These are phyloP conservation scores for Diaporthe sp. DNA, from an alignment of 2,329 filamentous ascomycete species.

Conservation along the genomic window DNA sequence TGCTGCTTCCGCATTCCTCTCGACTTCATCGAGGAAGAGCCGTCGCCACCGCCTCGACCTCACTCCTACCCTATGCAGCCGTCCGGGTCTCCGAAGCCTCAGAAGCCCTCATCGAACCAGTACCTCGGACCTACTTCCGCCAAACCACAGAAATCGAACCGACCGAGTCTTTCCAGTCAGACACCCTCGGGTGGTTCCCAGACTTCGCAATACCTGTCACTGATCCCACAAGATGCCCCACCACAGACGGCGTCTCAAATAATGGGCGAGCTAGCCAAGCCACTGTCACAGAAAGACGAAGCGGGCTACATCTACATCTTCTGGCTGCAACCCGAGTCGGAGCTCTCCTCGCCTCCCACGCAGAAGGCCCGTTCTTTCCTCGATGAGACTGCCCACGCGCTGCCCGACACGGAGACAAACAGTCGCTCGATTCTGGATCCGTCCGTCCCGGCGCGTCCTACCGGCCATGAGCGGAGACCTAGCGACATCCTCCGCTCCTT, in stretches of 20 bases:
- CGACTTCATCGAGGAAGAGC: conserved; percentile 52
- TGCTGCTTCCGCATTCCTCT: conserved; percentile 68
- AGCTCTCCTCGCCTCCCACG: conserved; percentile 66
- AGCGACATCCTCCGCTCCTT: conserved; percentile 70
- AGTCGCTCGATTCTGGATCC: conserved; percentile 72
- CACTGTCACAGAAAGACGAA: conserved; percentile 81
- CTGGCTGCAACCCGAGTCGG: conserved; percentile 84
- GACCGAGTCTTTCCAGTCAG: conserved; percentile 43
- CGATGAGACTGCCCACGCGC: conserved; percentile 55
- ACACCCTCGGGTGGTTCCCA: conserved; percentile 49
- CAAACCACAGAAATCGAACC: conserved; percentile 45
- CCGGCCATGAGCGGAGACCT: conserved; percentile 58
- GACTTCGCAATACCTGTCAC: conserved; percentile 67
- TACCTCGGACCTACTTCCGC: conserved; percentile 48
- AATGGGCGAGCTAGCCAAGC: conserved; percentile 81
- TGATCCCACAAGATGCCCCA: conserved; percentile 78
- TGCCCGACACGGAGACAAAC: conserved; percentile 59
- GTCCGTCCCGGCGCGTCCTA: conserved; percentile 51
- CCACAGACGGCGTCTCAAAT: conserved; percentile 79
- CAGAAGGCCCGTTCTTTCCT: conserved; percentile 73
- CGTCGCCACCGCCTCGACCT: conserved; percentile 58
- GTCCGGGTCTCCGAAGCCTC: conserved; percentile 36
- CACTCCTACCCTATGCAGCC: conserved; percentile 62
- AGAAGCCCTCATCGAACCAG: conserved; percentile 49
- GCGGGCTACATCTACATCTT: conserved; percentile 99